Conservation (phyloP, 2,329 filamentous ascomycete species). For the Penicillium italicum region DNA sequence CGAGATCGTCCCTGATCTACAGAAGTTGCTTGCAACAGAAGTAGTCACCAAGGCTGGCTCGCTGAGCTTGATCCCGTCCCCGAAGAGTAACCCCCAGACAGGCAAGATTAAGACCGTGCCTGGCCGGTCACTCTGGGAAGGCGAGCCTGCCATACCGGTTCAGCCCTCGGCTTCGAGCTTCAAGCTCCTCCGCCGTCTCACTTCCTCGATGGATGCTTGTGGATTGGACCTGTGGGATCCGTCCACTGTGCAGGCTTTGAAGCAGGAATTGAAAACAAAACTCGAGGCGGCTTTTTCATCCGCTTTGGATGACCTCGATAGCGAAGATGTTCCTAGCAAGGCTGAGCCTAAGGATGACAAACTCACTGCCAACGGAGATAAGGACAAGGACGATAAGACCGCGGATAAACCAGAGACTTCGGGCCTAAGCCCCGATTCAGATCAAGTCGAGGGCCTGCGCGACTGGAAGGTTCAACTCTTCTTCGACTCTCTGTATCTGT, state of each 20-base stretch:
- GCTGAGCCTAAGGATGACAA: background rate
- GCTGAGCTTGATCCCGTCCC: slow-evolving; percentile 32
- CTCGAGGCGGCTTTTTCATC: slow-evolving; percentile 39
- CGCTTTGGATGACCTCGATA: slow-evolving; percentile 22
- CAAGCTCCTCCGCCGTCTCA: slow-evolving; percentile 64
- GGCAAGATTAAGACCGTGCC: slow-evolving; percentile 50
- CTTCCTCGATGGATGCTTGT: slow-evolving; percentile 62
- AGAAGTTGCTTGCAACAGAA: slow-evolving; percentile 56
- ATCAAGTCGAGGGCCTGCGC: slow-evolving; percentile 14
- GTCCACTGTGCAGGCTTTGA: slow-evolving; percentile 61
- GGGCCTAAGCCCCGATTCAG: background rate
- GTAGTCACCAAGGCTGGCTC: slow-evolving; percentile 48
- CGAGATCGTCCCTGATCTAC: slow-evolving; percentile 60
- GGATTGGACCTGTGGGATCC: slow-evolving; percentile 81
- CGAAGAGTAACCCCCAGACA: slow-evolving; percentile 17
- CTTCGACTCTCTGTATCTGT: slow-evolving; percentile 38
- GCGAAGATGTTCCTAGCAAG: background rate
- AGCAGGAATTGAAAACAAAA: slow-evolving; percentile 52
- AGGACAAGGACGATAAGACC: slow-evolving; percentile 3
- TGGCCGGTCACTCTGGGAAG: slow-evolving; percentile 75
- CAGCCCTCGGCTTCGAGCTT: slow-evolving; percentile 76
- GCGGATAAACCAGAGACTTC: background rate
- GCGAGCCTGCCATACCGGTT: slow-evolving; percentile 66
- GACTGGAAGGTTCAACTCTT: slow-evolving; percentile 40
- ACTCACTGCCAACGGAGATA: background rate